Base-by-base conservation (phyloP, 1,284 basidiomycete species). In the Irpex sp. region DNA sequence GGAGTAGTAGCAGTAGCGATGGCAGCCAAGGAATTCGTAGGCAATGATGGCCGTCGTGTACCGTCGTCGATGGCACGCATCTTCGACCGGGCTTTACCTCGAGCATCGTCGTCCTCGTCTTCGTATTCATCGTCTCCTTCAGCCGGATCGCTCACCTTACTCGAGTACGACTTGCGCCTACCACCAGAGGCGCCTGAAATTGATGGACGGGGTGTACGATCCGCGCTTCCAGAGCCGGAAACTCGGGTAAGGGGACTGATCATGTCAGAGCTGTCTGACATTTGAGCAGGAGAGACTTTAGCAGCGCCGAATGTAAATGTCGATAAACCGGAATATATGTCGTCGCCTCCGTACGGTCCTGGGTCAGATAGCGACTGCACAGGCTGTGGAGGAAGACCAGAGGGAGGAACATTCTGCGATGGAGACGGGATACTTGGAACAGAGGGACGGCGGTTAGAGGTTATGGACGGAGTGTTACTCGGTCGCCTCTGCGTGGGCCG, bases 61-160 rank as follows among this genome's bases (percentile, higher is more conserved):
- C 80, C 80, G 63, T 81, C 79, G 67, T 80, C 79, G 61, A 80
- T 78, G 11, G 80, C 79, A 35, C 80, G 77, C 76, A 81, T 79
- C 67, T 80, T 81, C 3, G 78, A 75, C 57, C 79, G 73, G 35
- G 67, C 74, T 36, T 71, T 67, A 36, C 74, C 70, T 36, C 70
- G 66, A 0, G 67, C 71, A 56, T 75, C 71, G 49, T 76, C 75
- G 53, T 77, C 77, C 65, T 77, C 75, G 47, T 74, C 69, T 59
- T 75, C 70, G 59, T 72, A 68, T 26, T 70, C 71, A n/a, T 68
- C 69, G 39, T 74, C 71, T 11, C 70, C 69, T 5, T 65, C 61
- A 51, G 68, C 65, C 39, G 65, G 65, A 26, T 67, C 63, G 26
- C 62, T 60, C 31, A 59, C 62, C 53, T 63, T 66, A 21, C 66